phyloP scores from a whole-genome alignment of 768 basidiomycete species.

The Neoboletus magnificus region DNA sequence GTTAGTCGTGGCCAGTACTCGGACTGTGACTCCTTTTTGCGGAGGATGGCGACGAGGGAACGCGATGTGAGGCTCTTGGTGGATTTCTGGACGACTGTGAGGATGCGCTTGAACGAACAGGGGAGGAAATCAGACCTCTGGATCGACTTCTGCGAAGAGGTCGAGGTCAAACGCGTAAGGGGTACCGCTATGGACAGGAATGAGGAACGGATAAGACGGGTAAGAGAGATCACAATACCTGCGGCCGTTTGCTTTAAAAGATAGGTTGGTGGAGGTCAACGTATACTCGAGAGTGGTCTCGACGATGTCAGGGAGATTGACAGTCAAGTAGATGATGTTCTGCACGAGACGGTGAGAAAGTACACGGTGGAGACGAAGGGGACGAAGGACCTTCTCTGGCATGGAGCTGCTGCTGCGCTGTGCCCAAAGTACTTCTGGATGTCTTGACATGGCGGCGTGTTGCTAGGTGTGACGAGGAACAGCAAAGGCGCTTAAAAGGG shows the following conservation, averaged over 20 bases:
- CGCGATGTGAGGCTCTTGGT: constrained; percentile 64
- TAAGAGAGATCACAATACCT: constrained; percentile 42
- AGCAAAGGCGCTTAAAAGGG: constrained; percentile 6
- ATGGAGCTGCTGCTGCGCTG: constrained; percentile 75
- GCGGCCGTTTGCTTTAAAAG: constrained; percentile 64
- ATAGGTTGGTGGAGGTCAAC: constrained; percentile 53
- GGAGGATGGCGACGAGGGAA: constrained; percentile 61
- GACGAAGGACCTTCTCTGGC: constrained; percentile 59
- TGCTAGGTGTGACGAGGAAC: constrained; percentile 4
- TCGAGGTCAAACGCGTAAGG: constrained; percentile 75
- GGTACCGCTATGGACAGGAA: constrained; percentile 34
- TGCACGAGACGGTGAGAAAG: constrained; percentile 28
- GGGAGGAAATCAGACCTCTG: constrained; percentile 51
- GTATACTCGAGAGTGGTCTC: constrained; percentile 55
- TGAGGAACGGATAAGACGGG: constrained; percentile 1
- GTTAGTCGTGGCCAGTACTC: constrained; percentile 95
- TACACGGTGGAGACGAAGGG: not conserved
- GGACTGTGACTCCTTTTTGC: constrained; percentile 70
- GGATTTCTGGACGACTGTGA: constrained; percentile 15
- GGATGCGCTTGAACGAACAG: not conserved
- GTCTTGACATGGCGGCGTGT: constrained; percentile 39
- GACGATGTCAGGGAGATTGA: constrained; percentile 77
- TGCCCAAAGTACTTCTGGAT: constrained; percentile 94
- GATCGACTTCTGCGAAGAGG: constrained; percentile 69
- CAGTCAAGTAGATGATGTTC: constrained; percentile 85